phyloP scores from a whole-genome alignment of 768 basidiomycete genomes.

The Mycena metata region DNA sequence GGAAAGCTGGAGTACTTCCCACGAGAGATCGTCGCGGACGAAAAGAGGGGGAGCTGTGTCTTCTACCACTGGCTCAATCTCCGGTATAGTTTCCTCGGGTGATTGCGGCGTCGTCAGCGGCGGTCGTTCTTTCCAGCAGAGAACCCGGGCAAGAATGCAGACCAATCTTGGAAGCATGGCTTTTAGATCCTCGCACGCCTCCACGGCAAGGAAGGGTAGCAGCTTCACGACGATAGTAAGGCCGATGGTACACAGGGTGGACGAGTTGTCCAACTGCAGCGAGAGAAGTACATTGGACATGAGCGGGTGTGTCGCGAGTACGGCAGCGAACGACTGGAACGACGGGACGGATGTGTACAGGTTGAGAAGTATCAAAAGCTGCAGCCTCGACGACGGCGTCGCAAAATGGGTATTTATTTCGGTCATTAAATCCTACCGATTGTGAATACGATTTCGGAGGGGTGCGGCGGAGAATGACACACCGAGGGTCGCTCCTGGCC shows the following conservation, averaged over 20 bases:
- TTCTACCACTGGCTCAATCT: slow-evolving; percentile 56
- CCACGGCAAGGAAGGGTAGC: slow-evolving; percentile 80
- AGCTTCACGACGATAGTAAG: slow-evolving; percentile 77
- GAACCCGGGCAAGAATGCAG: slow-evolving; percentile 74
- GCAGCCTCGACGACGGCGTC: slow-evolving; percentile 72
- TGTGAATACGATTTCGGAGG: slow-evolving; percentile 26
- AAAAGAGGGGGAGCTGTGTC: slow-evolving; percentile 55
- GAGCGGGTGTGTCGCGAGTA: slow-evolving; percentile 73
- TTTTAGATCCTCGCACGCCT: slow-evolving; percentile 69
- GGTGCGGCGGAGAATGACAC: slow-evolving; percentile 44
- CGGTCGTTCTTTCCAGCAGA: slow-evolving; percentile 80
- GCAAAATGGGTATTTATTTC: slow-evolving; percentile 76
- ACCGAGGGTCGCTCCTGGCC: slow-evolving; percentile 77
- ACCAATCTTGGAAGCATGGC: slow-evolving; percentile 74
- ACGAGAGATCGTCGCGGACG: slow-evolving; percentile 70
- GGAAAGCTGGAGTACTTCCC: slow-evolving; percentile 75
- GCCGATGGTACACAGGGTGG: slow-evolving; percentile 75
- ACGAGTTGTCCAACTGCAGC: slow-evolving; percentile 80
- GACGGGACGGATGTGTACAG: slow-evolving; percentile 67
- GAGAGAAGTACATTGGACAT: slow-evolving; percentile 76
- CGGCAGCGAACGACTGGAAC: slow-evolving; percentile 62
- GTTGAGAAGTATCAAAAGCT: slow-evolving; percentile 77
- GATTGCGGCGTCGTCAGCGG: slow-evolving; percentile 47
- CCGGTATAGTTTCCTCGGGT: slow-evolving; percentile 48
- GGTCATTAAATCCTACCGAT: slow-evolving; percentile 73